Conservation (phyloP, 129 eudicot genomes). For the Rutidosis leptorrhynchoides region DNA sequence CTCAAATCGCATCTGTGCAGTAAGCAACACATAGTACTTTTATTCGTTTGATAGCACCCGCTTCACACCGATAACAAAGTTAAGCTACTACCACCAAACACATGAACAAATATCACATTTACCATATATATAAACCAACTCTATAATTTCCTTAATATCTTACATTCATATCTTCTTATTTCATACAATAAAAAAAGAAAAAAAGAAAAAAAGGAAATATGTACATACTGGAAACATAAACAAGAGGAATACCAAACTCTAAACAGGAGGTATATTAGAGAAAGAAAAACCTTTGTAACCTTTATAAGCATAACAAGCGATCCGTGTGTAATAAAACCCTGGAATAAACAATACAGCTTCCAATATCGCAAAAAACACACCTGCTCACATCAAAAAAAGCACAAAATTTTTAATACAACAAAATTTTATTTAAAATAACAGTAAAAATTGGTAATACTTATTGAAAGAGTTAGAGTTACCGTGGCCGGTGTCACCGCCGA, state of each 20-base stretch:
- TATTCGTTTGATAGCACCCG: conserved; percentile 7
- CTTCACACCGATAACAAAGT: conserved; percentile 13
- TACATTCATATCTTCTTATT: conserved; percentile 28
- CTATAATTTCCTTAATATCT: conserved; percentile 19
- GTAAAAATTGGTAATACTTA: no score
- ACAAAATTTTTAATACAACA: no score
- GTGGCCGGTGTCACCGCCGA: conserved; percentile 95
- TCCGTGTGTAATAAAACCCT: conserved; percentile 87
- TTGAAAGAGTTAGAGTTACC: conserved; percentile 40
- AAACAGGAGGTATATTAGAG: conserved; percentile 84
- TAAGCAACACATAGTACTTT: conserved; percentile 5
- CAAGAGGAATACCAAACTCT: conserved; percentile 17
- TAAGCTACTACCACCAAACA: conserved; percentile 19
- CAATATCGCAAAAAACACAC: conserved; percentile 75
- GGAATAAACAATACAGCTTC: conserved; percentile 85
- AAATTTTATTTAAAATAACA: no score
- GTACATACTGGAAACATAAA: conserved; percentile 20
- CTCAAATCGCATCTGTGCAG: background rate
- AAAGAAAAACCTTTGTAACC: conserved; percentile 97
- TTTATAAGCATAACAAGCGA: conserved; percentile 95
- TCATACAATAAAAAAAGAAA: conserved; percentile 20
- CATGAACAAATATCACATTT: conserved; percentile 17
- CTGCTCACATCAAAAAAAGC: conserved; percentile 30
- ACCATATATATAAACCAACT: conserved; percentile 10
- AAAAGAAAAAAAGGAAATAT: no score